Conservation (phyloP, 2,329 filamentous ascomycete species). For the Ophiostoma novo-ulmi region DNA sequence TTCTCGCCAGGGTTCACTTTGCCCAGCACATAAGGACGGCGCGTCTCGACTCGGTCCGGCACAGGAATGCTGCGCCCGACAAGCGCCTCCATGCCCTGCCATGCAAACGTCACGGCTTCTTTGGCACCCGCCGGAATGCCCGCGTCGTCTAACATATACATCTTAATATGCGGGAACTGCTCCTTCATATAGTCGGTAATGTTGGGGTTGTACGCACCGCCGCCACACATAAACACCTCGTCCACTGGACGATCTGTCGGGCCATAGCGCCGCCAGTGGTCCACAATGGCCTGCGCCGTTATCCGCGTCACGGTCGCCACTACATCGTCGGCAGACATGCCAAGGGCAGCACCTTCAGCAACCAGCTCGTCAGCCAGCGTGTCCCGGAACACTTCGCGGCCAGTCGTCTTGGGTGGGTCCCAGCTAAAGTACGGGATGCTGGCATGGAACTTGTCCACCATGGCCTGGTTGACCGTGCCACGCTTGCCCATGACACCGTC, state of each 20-base stretch:
- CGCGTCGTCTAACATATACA: conserved; percentile 53
- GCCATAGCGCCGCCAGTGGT: conserved; percentile 45
- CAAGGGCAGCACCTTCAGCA: conserved; percentile 40
- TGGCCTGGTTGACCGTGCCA: conserved; percentile 46
- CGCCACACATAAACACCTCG: conserved; percentile 59
- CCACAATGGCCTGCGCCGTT: conserved; percentile 54
- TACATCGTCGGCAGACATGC: conserved; percentile 46
- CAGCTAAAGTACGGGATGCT: conserved; percentile 46
- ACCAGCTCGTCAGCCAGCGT: conserved; percentile 50
- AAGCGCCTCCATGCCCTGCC: conserved; percentile 56
- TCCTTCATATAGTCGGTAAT: conserved; percentile 49
- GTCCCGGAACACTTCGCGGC: conserved; percentile 59
- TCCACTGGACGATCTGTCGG: conserved; percentile 38
- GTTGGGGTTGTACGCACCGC: conserved; percentile 54
- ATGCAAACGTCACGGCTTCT: conserved; percentile 56
- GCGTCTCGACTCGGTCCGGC: conserved; percentile 48
- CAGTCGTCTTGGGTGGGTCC: conserved; percentile 53
- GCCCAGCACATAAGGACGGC: conserved; percentile 47
- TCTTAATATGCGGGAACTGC: conserved; percentile 44
- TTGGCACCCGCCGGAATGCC: conserved; percentile 54
- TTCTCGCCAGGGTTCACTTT: conserved; percentile 52
- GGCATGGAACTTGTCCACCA: conserved; percentile 48
- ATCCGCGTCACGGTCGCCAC: conserved; percentile 56
- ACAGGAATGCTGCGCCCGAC: conserved; percentile 52
- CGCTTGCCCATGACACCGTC: conserved; percentile 47